These are phyloP conservation scores for Cocos nucifera DNA, from an alignment of 176 grass and related monocot species.

Conservation along the genomic window DNA sequence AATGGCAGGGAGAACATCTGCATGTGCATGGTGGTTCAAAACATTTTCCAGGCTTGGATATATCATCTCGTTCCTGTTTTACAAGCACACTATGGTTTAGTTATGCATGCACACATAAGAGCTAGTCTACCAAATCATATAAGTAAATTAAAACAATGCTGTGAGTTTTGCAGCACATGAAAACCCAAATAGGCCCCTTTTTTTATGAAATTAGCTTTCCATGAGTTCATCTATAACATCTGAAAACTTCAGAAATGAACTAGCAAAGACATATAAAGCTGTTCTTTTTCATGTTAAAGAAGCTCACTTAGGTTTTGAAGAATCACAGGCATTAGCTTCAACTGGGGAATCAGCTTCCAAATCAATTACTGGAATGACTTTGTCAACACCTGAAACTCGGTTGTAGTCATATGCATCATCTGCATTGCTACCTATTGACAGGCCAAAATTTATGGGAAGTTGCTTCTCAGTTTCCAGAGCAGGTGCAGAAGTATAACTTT, in stretches of 20 bases:
- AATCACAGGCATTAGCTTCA: slow-evolving; percentile 33
- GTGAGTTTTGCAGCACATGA: no score
- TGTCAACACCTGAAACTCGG: slow-evolving; percentile 34
- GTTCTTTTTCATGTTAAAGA: neutral
- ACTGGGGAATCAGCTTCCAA: slow-evolving; percentile 67
- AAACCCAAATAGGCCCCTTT: no score
- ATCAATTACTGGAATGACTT: slow-evolving; percentile 69
- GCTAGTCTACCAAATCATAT: no score
- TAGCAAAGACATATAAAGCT: neutral
- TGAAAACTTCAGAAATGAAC: slow-evolving; percentile 10
- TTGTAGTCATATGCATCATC: slow-evolving; percentile 20
- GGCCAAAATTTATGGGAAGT: slow-evolving; percentile 38
- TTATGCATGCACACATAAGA: no score
- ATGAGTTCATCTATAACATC: slow-evolving; percentile 4
- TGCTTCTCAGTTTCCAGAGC: slow-evolving; percentile 33
- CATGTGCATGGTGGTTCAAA: slow-evolving; percentile 31
- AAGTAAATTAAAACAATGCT: no score
- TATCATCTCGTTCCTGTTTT: slow-evolving; percentile 33
- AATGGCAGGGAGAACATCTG: slow-evolving; percentile 49
- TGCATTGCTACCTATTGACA: slow-evolving; percentile 16
- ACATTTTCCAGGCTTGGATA: slow-evolving; percentile 69
- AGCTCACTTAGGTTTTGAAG: slow-evolving; percentile 67
- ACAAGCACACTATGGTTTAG: slow-evolving; percentile 12
- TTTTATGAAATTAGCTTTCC: slow-evolving; percentile 7
- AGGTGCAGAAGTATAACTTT: slow-evolving; percentile 19